Base-by-base conservation (phyloP, 805 yeast genomes). In the Metschnikowia rubicola region DNA sequence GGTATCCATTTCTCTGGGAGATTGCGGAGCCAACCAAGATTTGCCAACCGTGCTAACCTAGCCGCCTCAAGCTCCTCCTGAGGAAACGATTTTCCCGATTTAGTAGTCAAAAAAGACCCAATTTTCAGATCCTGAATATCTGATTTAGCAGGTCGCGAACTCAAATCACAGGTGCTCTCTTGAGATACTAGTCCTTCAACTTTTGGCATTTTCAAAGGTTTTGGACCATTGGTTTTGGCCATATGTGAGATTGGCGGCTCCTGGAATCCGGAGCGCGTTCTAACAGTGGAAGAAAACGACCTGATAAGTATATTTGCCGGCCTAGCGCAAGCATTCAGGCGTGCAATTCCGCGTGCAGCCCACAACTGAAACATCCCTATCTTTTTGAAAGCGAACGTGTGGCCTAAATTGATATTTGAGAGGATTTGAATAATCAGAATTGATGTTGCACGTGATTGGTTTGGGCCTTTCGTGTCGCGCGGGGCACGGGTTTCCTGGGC, bases 1-100 rank as follows among this genome's bases (percentile, higher is more conserved):
- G 99, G 98, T 38, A 88, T 83, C 81, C 83, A 74, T 47, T 74
- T 74, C 36, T 71, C 74, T 0, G 99, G 98, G 21, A 94, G 73
- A 31, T 74, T 72, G 1, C 81, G 70, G 12, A 88, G 72, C 62
- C 74, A 70, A 7, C 73, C 75, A 32, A 71, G 59, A 10, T 63
- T 64, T 2, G 72, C 73, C 35, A 68, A 52, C 52, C 90, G 69
- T 10, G 79, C 78, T 29, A 72, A 64, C 37, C 76, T 71, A 8
- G 84, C 88, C 2, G 71, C 70, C 48, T 70, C 73, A 9, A 75
- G 53, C 51, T 79, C 83, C 50, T 75, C 74, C 1, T 65, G 59
- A 0, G 69, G 52, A 47, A 71, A 70, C 39, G 39, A 10, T 37
- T 46, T 41, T 15, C 37, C 47, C 13, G 33, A 7, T n/a, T 31